Percentiles rank a stretch among this genome's conserved stretches.
These are phyloP conservation scores for Leccinum barrowsii DNA, from an alignment of 768 basidiomycete genomes.

Conservation along the genomic window DNA sequence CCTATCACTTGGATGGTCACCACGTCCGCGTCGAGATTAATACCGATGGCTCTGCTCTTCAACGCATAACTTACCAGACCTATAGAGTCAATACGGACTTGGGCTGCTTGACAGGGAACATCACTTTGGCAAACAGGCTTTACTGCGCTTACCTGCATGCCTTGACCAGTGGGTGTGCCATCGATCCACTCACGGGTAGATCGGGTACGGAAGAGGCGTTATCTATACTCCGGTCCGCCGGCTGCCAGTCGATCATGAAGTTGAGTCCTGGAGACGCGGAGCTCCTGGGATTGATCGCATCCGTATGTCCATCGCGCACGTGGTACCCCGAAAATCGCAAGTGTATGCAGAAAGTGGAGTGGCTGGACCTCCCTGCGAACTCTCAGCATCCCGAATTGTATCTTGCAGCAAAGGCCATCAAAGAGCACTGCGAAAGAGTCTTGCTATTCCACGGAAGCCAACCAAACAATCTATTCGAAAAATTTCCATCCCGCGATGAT, in stretches of 20 bases:
- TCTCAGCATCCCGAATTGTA: constrained; percentile 34
- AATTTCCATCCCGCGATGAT: constrained; percentile 3
- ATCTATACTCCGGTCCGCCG: constrained; percentile 35
- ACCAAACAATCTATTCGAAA: background rate
- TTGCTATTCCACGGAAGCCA: constrained; percentile 8
- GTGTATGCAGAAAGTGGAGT: constrained; percentile 38
- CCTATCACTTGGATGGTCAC: constrained; percentile 6
- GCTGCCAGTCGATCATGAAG: constrained; percentile 39
- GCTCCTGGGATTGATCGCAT: constrained; percentile 32
- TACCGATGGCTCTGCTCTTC: background rate
- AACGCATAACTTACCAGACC: constrained; percentile 20
- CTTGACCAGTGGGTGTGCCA: constrained; percentile 39
- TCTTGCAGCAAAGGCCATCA: constrained; percentile 24
- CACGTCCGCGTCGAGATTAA: constrained; percentile 19
- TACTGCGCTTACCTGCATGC: constrained; percentile 45
- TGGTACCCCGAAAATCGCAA: constrained; percentile 38
- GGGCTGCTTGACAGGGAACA: constrained; percentile 27
- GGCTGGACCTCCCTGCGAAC: constrained; percentile 24
- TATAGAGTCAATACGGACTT: constrained; percentile 32
- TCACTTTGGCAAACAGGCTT: constrained; percentile 28
- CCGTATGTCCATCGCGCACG: constrained; percentile 32
- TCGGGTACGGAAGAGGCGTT: constrained; percentile 46
- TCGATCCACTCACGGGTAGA: constrained; percentile 42
- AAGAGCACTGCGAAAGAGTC: constrained; percentile 23
- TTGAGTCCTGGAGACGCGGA: constrained; percentile 28